These are phyloP conservation scores for Zygosaccharomyces siamensis DNA, from an alignment of 805 yeast genomes.

Conservation along the genomic window DNA sequence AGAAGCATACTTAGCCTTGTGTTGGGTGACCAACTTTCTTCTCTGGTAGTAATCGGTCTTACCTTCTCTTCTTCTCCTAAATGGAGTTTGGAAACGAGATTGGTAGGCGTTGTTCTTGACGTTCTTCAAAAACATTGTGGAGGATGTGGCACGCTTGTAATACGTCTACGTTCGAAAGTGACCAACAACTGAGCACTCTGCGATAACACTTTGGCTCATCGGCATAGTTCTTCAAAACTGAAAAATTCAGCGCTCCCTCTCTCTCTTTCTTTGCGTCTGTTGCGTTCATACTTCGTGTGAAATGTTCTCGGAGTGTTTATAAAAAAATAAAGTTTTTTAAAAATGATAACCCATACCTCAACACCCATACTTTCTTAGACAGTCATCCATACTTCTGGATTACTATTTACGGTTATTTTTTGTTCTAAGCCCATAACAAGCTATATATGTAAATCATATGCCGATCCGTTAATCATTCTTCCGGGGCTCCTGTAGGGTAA, in stretches of 20 bases:
- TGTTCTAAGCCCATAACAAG: neutral
- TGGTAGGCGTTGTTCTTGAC: conserved; percentile 88
- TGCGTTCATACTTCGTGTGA: neutral
- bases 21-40: conserved; percentile 99
- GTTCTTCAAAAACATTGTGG: conserved; percentile 12
- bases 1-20: conserved; percentile 99
- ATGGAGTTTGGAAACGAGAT: conserved; percentile 99
- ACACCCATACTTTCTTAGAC: neutral
- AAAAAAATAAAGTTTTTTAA: neutral
- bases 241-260: neutral
- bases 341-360: neutral
- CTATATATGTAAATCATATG: neutral
- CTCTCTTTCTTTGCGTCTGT: neutral
- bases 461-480: neutral
- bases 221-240: neutral
- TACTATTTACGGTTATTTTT: neutral
- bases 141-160: neutral
- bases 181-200: too few species aligned
- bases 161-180: neutral
- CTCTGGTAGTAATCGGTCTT: conserved; percentile 99
- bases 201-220: neutral
- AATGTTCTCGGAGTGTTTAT: neutral
- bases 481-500: too few species aligned
- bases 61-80: conserved; percentile 99
- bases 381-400: neutral